Conservation (phyloP, 1,139 yeast genomes). For the Scheffersomyces titani region DNA sequence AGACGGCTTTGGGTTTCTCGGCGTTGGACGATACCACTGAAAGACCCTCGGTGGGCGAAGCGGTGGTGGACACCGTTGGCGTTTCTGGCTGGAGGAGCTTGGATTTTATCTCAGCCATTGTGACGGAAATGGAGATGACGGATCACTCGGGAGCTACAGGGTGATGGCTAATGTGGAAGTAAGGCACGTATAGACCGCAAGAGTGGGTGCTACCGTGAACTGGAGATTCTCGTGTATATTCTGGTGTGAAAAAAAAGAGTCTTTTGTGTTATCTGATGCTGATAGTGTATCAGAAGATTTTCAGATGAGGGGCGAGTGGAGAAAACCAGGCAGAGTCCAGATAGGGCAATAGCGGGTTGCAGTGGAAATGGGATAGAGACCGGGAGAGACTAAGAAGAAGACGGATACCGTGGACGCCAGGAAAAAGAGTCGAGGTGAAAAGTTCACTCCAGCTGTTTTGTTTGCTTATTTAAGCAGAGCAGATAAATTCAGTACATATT, state of each 20-base stretch:
- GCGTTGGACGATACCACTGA: neutral
- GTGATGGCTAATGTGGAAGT: neutral
- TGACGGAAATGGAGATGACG: neutral
- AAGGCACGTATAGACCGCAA: neutral
- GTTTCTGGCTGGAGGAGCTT: neutral
- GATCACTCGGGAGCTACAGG: neutral
- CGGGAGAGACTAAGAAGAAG: neutral
- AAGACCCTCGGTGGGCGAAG: neutral
- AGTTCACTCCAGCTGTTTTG: neutral
- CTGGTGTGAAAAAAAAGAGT: neutral
- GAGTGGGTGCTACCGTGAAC: neutral
- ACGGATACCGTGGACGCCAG: neutral
- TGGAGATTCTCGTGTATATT: neutral
- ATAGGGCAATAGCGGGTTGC: neutral
- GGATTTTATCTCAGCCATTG: neutral
- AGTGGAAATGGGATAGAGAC: neutral
- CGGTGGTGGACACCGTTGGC: neutral
- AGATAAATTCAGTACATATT: neutral
- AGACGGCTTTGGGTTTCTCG: conserved; percentile 6
- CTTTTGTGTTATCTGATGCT: neutral
- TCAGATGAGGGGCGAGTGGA: neutral
- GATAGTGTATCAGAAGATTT: neutral
- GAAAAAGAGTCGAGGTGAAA: neutral
- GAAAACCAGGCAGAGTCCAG: neutral
- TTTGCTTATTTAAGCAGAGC: neutral